Base-by-base conservation (phyloP, 179 eudicot species). In the Heliamphora pulchella region DNA sequence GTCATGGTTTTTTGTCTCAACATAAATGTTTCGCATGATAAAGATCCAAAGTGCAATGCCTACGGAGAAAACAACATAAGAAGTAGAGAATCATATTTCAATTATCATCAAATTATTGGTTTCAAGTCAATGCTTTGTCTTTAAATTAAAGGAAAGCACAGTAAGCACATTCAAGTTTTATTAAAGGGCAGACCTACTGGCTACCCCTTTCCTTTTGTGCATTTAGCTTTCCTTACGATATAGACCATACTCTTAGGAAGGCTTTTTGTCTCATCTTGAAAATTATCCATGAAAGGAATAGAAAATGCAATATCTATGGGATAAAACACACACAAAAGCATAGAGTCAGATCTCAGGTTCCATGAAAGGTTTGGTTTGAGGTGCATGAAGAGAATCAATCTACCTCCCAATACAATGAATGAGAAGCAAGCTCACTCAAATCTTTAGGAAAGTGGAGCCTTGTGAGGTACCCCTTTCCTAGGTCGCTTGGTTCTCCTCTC, bases 381-480 rank as follows among this genome's bases (percentile, higher is more conserved):
- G 39, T 75, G 13, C 67, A 58, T 41, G 69, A 62, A 61, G 14
- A 9, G 17, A n/a, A 18, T 15, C 0, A 46, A 53, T 78, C 53
- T 41, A 67, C 11, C 54, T 68, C 74, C 43, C 17, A 67, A 54
- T 5, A 54, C 15, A 78, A n/a, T 43, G 65, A 67, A n/a, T 67
- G 75, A 78, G 74, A 63, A 54, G 65, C 53, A 43, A 41, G 74
- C 65, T 51, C 64, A 41, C 50, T 22, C 69, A 47, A 62, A 22
- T 46, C 58, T 74, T 82, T 64, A 89, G 53, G 8, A 78, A 22
- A 87, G 39, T 31, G 91, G 90, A 3, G 92, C 58, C 75, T 90
- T 86, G 7, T 71, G 86, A 75, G 92, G 90, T 50, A 51, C 79
- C 51, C 92, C 90, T 88, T 89, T 88, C 74, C 92, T 82, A 80